Percentiles rank a stretch among this genome's conserved stretches.
Conservation (phyloP, 805 yeast genomes). For the Candida fluviatilis region DNA sequence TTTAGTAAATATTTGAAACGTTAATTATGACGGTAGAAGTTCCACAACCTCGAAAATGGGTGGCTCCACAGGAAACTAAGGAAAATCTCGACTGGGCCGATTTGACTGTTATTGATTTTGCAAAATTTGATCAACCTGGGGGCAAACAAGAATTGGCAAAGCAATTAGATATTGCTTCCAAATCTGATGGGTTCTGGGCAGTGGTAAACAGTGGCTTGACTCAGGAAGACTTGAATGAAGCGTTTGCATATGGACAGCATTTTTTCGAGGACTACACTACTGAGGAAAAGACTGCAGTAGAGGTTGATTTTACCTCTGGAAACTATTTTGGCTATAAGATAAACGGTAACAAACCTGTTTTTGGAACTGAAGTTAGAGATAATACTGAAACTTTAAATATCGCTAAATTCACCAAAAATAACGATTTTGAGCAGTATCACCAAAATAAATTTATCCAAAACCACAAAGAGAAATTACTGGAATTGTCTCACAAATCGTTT, state of each 20-base stretch:
- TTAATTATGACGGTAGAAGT: slow-evolving; percentile 8
- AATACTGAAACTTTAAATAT: slow-evolving; percentile 28
- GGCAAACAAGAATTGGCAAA: slow-evolving; percentile 24
- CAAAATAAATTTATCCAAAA: slow-evolving; percentile 20
- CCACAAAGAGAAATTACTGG: slow-evolving; percentile 16
- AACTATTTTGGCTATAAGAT: slow-evolving; percentile 31
- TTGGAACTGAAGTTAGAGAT: slow-evolving; percentile 25
- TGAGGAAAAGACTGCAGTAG: slow-evolving; percentile 22
- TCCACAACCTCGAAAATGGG: slow-evolving; percentile 15
- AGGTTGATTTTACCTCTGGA: slow-evolving; percentile 23
- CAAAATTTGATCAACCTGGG: slow-evolving; percentile 21
- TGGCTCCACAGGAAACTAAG: slow-evolving; percentile 21
- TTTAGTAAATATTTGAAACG: too few relatives aligned
- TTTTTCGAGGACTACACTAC: slow-evolving; percentile 21
- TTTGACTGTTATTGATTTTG: slow-evolving; percentile 22
- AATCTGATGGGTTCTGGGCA: slow-evolving; percentile 31
- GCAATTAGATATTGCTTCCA: slow-evolving; percentile 22
- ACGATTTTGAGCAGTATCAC: slow-evolving; percentile 12
- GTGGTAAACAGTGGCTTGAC: slow-evolving; percentile 21
- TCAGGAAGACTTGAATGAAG: slow-evolving; percentile 21
- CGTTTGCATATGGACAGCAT: slow-evolving; percentile 24
- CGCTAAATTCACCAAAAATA: slow-evolving; percentile 24
- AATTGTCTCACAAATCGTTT: slow-evolving; percentile 18
- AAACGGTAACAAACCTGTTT: slow-evolving; percentile 26
- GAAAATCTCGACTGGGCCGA: slow-evolving; percentile 30